Evolutionary conservation across 106 monocot genomes (phyloP).

Genomic region (Dendrobium chrysotoxum): DNA sequence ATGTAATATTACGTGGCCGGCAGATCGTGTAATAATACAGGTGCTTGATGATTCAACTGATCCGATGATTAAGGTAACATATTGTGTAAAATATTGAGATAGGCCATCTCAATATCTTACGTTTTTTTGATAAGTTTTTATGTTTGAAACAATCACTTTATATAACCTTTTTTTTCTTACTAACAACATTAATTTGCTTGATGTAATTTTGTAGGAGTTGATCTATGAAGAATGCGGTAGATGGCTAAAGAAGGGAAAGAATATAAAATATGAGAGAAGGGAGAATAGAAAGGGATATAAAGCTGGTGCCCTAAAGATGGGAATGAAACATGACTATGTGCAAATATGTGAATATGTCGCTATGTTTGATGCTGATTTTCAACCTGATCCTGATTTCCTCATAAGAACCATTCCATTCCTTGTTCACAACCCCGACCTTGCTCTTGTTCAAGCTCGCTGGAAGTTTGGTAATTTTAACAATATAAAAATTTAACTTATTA

Average conservation of each 20-base stretch:
- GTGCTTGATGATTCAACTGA: constrained; percentile 41
- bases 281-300: constrained; percentile 49
- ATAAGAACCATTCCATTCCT: constrained; percentile 38
- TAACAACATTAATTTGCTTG: no score
- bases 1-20: constrained; percentile 23
- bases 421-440: constrained; percentile 29
- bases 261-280: constrained; percentile 35
- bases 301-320: constrained; percentile 44
- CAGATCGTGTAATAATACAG: constrained; percentile 27
- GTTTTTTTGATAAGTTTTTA: no score
- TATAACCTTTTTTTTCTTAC: no score
- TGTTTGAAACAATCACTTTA: no score
- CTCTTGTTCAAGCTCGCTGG: constrained; percentile 61
- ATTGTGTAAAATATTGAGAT: not conserved
- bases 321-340: constrained; percentile 38
- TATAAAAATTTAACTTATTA: no score
- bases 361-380: constrained; percentile 64
- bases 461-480: constrained; percentile 32
- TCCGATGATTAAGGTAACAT: constrained; percentile 15
- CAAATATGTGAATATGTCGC: constrained; percentile 38
- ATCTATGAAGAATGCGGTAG: constrained; percentile 26
- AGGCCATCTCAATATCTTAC: no score
- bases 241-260: constrained; percentile 31
- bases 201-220: constrained; percentile 18
- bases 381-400: constrained; percentile 43